Evolutionary conservation across 169 alveolate species (phyloP), one percentile per base, ranked within the genome.

Genomic region (Cryptosporidium baileyi): DNA sequence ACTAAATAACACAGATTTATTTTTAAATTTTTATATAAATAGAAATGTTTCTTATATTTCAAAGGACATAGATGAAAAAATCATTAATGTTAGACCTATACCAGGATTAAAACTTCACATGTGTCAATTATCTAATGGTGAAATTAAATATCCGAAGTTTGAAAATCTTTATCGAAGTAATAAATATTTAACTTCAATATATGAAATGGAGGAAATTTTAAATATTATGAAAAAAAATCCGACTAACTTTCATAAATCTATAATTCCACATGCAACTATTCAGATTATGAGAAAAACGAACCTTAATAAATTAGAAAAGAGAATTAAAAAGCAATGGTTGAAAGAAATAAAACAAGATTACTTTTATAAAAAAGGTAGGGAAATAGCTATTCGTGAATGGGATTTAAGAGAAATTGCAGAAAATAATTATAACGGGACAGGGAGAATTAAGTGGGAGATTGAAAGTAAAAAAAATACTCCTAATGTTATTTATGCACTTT

Each of bases 361-460:
- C 11, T 74, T 52, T 40, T 74, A 74, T 47, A 54, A 38, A 36
- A 51, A 51, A 32, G 85, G 85, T 19, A 30, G 47, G 24, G 26
- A 32, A 17, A 52, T 54, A 8, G 85, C 85, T 13, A 57, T 17
- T 22, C 36, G 54, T 34, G 85, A 74, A 51, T 74, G 85, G 85
- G 60, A 40, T n/a, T 22, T 13, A 15, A 52, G 85, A 19, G 62
- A 34, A 36, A 13, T 54, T 17, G 52, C 67, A 17, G 57, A 51
- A 15, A 34, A 34, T 7, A 51, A 51, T 34, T 36, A 59, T 34
- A 59, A 51, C 24, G 54, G 54, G 28, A 74, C 52, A 2, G 59
- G 60, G 24, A 28, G 19, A 47, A 54, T 74, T 36, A 19, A 2
- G 13, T 74, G 65, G 65, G 67, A 74, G 40, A 40, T 38, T 17